Evolutionary conservation across 2,329 filamentous ascomycete species (phyloP).

Genomic region (Microsporum audouinii): DNA sequence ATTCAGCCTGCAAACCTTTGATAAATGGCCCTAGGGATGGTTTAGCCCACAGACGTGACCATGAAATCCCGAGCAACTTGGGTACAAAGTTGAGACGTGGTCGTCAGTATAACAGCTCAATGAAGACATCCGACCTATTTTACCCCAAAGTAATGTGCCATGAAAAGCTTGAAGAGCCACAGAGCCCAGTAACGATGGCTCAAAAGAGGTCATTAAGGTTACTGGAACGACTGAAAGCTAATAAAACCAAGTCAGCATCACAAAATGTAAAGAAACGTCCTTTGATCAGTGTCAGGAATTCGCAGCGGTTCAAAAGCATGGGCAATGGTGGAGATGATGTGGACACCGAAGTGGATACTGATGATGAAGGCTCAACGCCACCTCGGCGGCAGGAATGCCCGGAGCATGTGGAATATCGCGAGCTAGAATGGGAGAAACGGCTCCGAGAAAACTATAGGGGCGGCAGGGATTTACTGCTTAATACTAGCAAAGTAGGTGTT

Average conservation of each 20-base stretch:
- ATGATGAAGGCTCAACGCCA: background rate
- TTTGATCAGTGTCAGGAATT: background rate
- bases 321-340: background rate
- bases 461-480: conserved; percentile 19
- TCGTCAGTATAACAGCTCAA: background rate
- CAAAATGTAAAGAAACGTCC: background rate
- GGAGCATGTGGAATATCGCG: background rate
- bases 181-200: background rate
- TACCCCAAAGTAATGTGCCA: too few relatives aligned
- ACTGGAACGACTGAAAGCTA: background rate
- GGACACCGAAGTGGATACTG: background rate
- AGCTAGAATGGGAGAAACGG: background rate
- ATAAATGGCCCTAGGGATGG: background rate
- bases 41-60: background rate
- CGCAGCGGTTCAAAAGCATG: background rate
- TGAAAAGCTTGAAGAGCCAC: background rate
- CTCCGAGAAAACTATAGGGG: background rate
- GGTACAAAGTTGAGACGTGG: too few relatives aligned
- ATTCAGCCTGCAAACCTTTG: background rate
- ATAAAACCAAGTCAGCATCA: background rate
- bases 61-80: background rate
- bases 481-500: conserved; percentile 22
- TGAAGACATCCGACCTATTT: background rate
- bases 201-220: background rate
- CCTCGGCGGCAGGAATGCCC: background rate